Evolutionary conservation across 352 stramenopile species (phyloP).

Genomic region (Phytopythium sindhum): DNA sequence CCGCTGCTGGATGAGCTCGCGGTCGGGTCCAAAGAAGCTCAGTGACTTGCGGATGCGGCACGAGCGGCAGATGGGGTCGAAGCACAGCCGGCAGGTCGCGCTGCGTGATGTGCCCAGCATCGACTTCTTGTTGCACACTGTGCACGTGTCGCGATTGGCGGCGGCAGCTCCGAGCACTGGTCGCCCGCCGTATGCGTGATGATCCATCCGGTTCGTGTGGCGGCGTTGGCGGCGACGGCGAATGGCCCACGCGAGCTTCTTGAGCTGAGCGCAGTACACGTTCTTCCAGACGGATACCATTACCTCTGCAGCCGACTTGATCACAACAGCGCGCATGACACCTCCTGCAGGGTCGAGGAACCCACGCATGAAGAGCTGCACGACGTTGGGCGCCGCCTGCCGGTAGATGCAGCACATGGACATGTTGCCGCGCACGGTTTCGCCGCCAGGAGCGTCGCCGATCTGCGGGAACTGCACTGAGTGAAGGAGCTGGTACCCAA

Average conservation of each 20-base stretch:
- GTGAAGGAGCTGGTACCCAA: constrained; percentile 68
- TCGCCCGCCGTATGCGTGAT: constrained; percentile 3
- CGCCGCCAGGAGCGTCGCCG: constrained; percentile 20
- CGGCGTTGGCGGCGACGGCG: constrained; percentile 12
- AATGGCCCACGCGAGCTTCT: constrained; percentile 38
- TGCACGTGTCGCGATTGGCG: constrained; percentile 26
- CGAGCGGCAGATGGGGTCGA: constrained; percentile 28
- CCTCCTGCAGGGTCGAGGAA: constrained; percentile 40
- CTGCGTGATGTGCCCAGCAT: constrained; percentile 16
- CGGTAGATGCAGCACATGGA: constrained; percentile 51
- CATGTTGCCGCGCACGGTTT: constrained; percentile 47
- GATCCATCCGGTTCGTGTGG: background rate
- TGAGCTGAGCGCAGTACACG: constrained; percentile 44
- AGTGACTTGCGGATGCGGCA: constrained; percentile 30
- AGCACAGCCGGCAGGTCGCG: constrained; percentile 33
- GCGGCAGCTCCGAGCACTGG: background rate
- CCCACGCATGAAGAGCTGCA: constrained; percentile 42
- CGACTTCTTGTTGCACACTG: constrained; percentile 12
- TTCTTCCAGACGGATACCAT: constrained; percentile 45
- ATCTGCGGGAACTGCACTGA: constrained; percentile 56
- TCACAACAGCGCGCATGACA: constrained; percentile 36
- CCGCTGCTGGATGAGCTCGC: constrained; percentile 28
- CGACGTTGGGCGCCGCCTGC: constrained; percentile 38
- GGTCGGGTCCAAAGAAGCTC: constrained; percentile 34
- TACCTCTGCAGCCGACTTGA: constrained; percentile 40